phyloP scores from a whole-genome alignment of 2,329 filamentous ascomycete species.

The Diatrype stigma region DNA sequence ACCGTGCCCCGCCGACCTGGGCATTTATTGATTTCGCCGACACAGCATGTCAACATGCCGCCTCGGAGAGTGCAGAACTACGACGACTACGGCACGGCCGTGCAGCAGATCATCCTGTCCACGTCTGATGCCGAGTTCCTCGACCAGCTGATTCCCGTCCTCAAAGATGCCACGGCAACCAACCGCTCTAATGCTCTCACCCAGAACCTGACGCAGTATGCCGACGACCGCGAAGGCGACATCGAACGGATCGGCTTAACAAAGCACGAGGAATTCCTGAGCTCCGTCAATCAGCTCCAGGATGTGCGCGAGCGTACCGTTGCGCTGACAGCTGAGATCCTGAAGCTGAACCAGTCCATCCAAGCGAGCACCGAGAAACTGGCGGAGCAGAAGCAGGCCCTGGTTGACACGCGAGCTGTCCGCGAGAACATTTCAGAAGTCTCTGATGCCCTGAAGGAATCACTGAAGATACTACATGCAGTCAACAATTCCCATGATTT shows the following conservation, averaged over 20 bases:
- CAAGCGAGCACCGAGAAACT: conserved; percentile 92
- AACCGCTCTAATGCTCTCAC: conserved; percentile 70
- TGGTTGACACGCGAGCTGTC: conserved; percentile 88
- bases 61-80: conserved; percentile 28
- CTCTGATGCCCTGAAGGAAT: conserved; percentile 81
- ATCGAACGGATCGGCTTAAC: conserved; percentile 93
- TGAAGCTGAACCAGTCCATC: conserved; percentile 90
- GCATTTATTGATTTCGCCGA: neutral
- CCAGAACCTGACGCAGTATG: conserved; percentile 75
- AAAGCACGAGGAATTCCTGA: conserved; percentile 94
- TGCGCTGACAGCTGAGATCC: conserved; percentile 80
- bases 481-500: conserved; percentile 94
- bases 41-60: conserved; percentile 11
- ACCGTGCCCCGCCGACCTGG: neutral
- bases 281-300: conserved; percentile 90
- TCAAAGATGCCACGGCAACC: conserved; percentile 81
- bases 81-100: conserved; percentile 31
- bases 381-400: conserved; percentile 86
- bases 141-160: conserved; percentile 88
- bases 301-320: conserved; percentile 88
- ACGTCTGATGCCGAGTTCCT: conserved; percentile 91
- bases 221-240: conserved; percentile 79
- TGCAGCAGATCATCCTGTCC: conserved; percentile 78
- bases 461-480: conserved; percentile 83
- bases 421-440: conserved; percentile 95